These are phyloP conservation scores for Metarhizium robertsii DNA, from an alignment of 2,329 filamentous ascomycete genomes.

Conservation along the genomic window DNA sequence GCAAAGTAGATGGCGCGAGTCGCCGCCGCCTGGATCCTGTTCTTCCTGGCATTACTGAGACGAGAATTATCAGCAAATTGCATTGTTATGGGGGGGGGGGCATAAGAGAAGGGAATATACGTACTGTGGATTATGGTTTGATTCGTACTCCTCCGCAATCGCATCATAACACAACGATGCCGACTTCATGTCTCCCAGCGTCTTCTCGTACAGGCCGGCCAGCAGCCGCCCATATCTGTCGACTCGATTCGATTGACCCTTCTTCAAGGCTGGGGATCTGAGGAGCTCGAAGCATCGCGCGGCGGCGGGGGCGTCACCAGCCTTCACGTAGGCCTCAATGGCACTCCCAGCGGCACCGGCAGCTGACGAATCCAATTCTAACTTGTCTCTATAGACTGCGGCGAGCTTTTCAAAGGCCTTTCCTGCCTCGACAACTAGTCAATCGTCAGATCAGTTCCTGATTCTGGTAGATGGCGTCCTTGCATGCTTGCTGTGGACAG, in stretches of 20 bases:
- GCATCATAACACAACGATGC: conserved; percentile 78
- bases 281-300: conserved; percentile 70
- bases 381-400: conserved; percentile 65
- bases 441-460: not conserved
- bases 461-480: not conserved
- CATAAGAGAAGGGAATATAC: too few relatives aligned
- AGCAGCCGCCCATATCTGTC: conserved; percentile 88
- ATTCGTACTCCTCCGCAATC: conserved; percentile 42
- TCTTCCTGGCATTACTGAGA: too few relatives aligned
- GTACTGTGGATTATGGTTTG: too few relatives aligned
- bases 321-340: conserved; percentile 89
- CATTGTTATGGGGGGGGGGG: accelerated
- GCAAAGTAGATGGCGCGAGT: too few relatives aligned
- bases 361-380: conserved; percentile 40
- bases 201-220: conserved; percentile 76
- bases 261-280: too few relatives aligned
- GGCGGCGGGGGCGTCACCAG: conserved; percentile 66
- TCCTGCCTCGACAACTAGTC: conserved; percentile 71
- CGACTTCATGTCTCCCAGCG: conserved; percentile 66
- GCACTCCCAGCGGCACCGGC: conserved; percentile 52
- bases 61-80: too few relatives aligned
- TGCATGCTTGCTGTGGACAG: not conserved
- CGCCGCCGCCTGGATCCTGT: too few relatives aligned
- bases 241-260: conserved; percentile 32
- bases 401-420: conserved; percentile 80